Percentiles rank a stretch among this genome's conserved stretches.
Evolutionary conservation across 2,329 filamentous ascomycete genomes (phyloP).

Genomic region (Penicillium sp.): DNA sequence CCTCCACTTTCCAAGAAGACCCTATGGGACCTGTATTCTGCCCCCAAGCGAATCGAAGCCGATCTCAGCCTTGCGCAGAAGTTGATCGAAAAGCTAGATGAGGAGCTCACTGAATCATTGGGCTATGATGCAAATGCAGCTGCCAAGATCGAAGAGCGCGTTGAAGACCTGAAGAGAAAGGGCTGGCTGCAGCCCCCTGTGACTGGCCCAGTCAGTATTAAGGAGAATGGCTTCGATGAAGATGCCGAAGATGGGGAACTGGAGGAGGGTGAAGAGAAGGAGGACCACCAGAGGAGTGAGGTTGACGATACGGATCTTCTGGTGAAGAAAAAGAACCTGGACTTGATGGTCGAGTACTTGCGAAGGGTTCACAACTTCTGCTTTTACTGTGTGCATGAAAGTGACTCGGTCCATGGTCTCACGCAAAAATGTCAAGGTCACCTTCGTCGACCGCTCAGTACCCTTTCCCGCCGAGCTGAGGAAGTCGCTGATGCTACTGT

Average conservation of each 20-base stretch:
- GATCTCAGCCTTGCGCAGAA: slow-evolving; percentile 83
- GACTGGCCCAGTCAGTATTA: slow-evolving; percentile 43
- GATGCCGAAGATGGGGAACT: slow-evolving; percentile 62
- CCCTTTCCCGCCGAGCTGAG: slow-evolving; percentile 80
- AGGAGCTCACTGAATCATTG: slow-evolving; percentile 83
- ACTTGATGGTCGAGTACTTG: slow-evolving; percentile 93
- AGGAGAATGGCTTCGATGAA: slow-evolving; percentile 57
- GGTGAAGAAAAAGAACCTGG: slow-evolving; percentile 94
- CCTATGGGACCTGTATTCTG: slow-evolving; percentile 93
- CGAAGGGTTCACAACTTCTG: slow-evolving; percentile 98
- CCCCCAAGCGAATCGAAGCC: slow-evolving; percentile 89
- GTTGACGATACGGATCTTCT: slow-evolving; percentile 87
- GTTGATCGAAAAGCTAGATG: slow-evolving; percentile 81
- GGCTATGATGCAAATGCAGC: slow-evolving; percentile 77
- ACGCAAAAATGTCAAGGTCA: slow-evolving; percentile 97
- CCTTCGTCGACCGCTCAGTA: slow-evolving; percentile 85
- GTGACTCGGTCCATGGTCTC: slow-evolving; percentile 94
- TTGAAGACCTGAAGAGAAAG: slow-evolving; percentile 76
- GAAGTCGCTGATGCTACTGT: slow-evolving; percentile 85
- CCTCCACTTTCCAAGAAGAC: slow-evolving; percentile 90
- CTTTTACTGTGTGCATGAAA: slow-evolving; percentile 99
- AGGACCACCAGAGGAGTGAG: slow-evolving; percentile 69
- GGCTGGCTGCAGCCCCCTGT: slow-evolving; percentile 73
- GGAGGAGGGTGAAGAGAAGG: slow-evolving; percentile 81
- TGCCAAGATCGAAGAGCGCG: slow-evolving; percentile 80